Base-by-base conservation (phyloP, 2,329 filamentous ascomycete species). In the Colletotrichum coccodes region DNA sequence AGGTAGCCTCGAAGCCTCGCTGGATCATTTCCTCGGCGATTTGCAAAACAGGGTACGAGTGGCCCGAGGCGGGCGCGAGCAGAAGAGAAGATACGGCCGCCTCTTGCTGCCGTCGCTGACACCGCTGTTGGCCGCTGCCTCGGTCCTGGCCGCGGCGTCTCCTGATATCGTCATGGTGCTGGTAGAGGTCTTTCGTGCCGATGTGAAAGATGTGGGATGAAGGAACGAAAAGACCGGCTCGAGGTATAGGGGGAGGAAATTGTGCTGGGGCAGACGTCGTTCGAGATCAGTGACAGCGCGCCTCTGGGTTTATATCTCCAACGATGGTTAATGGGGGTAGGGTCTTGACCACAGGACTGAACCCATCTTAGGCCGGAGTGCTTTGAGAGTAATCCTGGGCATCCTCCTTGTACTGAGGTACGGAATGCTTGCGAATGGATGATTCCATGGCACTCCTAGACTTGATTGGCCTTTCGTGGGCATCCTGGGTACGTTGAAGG, bases 1-100 rank as follows among this genome's bases (percentile, higher is more conserved):
- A 82, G 2, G 79, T 82, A 3, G 84, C 74, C 9, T 79, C 74
- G 64, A 83, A 85, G 4, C 82, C 84, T 6, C 78, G 74, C 12
- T 73, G 70, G 14, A 81, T 72, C 11, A 85, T 75, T 28, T 80
- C 74, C 5, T 73, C 73, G 1, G 79, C 79, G n/a, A 84, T 76
- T 30, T 75, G 75, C 1, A 78, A 42, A 0, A 79, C 60, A 0
- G 77, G 77, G 21, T 71, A 60, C 3, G 73, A 76, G 71, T 81
- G 79, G 26, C 79, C 79, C 1, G 77, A 65, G 8, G 70, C 73
- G 2, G 75, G 71, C 12, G 74, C 72, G 76, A 73, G 1, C 72
- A 67, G 40, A 77, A 75, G 14, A 81, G 59, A 4, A 81, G 69
- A 53, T 77, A 69, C 3, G 79, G 78, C 0, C 65, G 65, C 42